Base-by-base conservation (phyloP, 306 rosid species). In the Hippophae tibetana region DNA sequence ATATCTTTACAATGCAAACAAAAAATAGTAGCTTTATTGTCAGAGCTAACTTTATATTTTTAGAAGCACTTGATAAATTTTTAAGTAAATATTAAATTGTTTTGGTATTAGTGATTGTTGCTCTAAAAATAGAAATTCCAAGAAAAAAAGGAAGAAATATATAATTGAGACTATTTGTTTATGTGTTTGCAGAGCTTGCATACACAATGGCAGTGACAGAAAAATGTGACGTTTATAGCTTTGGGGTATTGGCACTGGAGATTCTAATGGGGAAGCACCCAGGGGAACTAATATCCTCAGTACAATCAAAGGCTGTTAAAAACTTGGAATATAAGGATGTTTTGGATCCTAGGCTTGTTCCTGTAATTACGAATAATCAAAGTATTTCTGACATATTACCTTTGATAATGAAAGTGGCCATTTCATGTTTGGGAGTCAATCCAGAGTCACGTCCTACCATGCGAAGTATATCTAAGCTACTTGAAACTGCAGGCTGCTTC, bases 201-300 rank as follows among this genome's bases (percentile, higher is more conserved):
- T 68, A 47, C 63, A 57, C 57, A 10, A 48, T 41, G 63, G 31
- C n/a, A 57, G 59, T 58, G 44, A 67, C 65, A 0, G 59, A 58
- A 54, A 58, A 67, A n/a, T 58, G 53, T 10, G 59, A 58, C 6
- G 42, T 58, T 0, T 67, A 43, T 52, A 59, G 65, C 23, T 67
- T 67, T 43, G 65, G 72, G 10, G 72, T 67, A 7, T 23, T 67
- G 13, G 65, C 58, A 27, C 47, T 67, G 5, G 72, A 67, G 52
- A 59, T 59, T 1, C 43, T 58, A 38, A 69, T 40, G 48, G 74
- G 74, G 10, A 62, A 42, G 11, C 58, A 10, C 7, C 47, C 46
- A 5, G 68, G 63, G 4, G 54, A 55, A 3, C 3, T 47, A 8
- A 41, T 54, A n/a, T 61, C 40, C 5, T 5, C 1, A 27, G 44